Conservation (phyloP, 75 land plant genomes). For the Picea glauca region DNA sequence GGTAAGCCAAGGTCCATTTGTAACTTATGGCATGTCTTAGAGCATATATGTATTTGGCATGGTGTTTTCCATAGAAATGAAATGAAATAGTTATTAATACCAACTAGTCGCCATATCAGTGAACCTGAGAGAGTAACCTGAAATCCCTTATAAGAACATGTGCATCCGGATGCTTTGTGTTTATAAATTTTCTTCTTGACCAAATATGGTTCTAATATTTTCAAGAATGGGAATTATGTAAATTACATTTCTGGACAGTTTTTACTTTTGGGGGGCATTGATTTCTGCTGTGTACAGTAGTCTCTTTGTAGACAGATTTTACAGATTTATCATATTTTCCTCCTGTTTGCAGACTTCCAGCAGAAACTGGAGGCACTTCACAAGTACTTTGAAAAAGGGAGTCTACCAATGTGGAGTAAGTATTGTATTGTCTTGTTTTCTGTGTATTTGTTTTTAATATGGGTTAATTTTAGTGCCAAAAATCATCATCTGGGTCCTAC, state of each 20-base stretch:
- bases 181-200: not conserved
- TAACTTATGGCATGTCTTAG: too few species aligned
- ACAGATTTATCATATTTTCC: not conserved
- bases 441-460: not conserved
- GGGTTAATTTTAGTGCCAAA: too few species aligned
- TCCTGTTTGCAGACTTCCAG: constrained; percentile 5
- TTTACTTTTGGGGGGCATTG: too few species aligned
- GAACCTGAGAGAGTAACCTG: not conserved
- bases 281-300: too few species aligned
- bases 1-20: too few species aligned
- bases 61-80: too few species aligned
- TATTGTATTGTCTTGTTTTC: not conserved
- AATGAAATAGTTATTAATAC: too few species aligned
- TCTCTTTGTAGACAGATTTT: not conserved
- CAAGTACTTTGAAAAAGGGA: not conserved
- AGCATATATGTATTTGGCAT: too few species aligned
- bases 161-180: not conserved
- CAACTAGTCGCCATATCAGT: too few species aligned
- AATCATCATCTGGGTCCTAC: too few species aligned
- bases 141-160: not conserved
- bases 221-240: not conserved
- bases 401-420: not conserved
- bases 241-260: not conserved
- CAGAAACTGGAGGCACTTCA: constrained; percentile 6
- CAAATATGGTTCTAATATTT: not conserved